Conservation (phyloP, 495 filamentous ascomycete genomes). For the Aspergillus cristatus region DNA sequence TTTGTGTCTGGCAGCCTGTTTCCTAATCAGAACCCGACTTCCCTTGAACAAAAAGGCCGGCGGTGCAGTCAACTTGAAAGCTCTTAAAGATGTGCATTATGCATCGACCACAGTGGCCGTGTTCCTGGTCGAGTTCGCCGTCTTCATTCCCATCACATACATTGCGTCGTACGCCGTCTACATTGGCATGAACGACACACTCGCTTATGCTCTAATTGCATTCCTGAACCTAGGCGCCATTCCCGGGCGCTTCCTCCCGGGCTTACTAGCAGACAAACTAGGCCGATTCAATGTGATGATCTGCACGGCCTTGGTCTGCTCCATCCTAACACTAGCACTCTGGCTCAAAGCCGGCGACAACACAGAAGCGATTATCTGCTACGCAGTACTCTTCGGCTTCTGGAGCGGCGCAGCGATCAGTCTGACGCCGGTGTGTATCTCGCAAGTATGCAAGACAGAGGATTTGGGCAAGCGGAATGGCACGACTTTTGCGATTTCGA, state of each 20-base stretch:
- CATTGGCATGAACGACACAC: slow-evolving; percentile 12
- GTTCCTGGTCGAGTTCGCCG: slow-evolving; percentile 63
- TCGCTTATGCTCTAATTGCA: slow-evolving; percentile 48
- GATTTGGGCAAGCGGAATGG: slow-evolving; percentile 56
- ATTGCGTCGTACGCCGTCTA: slow-evolving; percentile 50
- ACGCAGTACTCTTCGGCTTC: slow-evolving; percentile 52
- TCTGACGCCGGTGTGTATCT: slow-evolving; percentile 51
- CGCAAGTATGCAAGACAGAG: slow-evolving; percentile 47
- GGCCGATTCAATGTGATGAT: slow-evolving; percentile 65
- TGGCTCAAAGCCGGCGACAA: slow-evolving; percentile 36
- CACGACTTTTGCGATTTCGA: slow-evolving; percentile 49
- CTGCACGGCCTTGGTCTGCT: slow-evolving; percentile 37
- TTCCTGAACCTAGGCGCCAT: slow-evolving; percentile 42
- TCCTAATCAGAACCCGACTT: slow-evolving; percentile 17
- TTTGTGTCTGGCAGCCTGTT: slow-evolving; percentile 24
- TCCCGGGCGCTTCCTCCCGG: slow-evolving; percentile 40
- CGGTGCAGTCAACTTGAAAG: slow-evolving; percentile 12
- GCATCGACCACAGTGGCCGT: slow-evolving; percentile 49
- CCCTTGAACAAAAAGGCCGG: slow-evolving; percentile 9
- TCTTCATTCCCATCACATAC: slow-evolving; percentile 66
- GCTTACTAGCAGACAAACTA: slow-evolving; percentile 54
- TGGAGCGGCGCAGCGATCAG: slow-evolving; percentile 49
- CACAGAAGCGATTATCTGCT: slow-evolving; percentile 41
- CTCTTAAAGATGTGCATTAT: slow-evolving; percentile 23
- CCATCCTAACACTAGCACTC: slow-evolving; percentile 41